phyloP scores from a whole-genome alignment of 2,329 filamentous ascomycete species.

The Fonsecaea monophora region DNA sequence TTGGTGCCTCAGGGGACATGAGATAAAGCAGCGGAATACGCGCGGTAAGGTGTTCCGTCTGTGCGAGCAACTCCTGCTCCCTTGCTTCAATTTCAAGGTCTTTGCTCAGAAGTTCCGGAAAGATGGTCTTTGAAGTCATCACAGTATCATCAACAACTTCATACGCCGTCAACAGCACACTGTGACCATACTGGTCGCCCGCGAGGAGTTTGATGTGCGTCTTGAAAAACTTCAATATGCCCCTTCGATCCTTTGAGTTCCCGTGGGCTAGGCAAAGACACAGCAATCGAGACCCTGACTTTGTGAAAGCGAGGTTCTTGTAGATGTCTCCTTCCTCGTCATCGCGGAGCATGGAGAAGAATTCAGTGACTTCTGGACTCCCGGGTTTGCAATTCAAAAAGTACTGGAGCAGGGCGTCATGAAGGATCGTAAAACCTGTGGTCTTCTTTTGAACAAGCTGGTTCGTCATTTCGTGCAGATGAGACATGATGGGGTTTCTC shows the following conservation, averaged over 20 bases:
- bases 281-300: constrained; percentile 81
- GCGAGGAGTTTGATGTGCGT: constrained; percentile 87
- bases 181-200: constrained; percentile 77
- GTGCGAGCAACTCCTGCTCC: constrained; percentile 53
- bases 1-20: constrained; percentile 68
- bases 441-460: constrained; percentile 93
- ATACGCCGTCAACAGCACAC: constrained; percentile 82
- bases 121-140: constrained; percentile 81
- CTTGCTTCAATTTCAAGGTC: constrained; percentile 52
- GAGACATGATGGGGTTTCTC: constrained; percentile 82
- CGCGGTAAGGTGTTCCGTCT: constrained; percentile 56
- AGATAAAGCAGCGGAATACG: constrained; percentile 78
- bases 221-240: constrained; percentile 86
- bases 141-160: constrained; percentile 96
- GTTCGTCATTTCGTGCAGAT: constrained; percentile 86
- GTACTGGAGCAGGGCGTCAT: constrained; percentile 98
- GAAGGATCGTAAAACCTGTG: constrained; percentile 95
- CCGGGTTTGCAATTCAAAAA: constrained; percentile 79
- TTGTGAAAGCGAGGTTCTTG: constrained; percentile 96
- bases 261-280: constrained; percentile 83
- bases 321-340: constrained; percentile 89
- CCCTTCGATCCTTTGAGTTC: constrained; percentile 89
- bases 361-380: constrained; percentile 82
- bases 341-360: constrained; percentile 86
- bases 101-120: constrained; percentile 82